Evolutionary conservation across 352 stramenopile genomes (phyloP).

Genomic region (Globisporangium echinulatum): DNA sequence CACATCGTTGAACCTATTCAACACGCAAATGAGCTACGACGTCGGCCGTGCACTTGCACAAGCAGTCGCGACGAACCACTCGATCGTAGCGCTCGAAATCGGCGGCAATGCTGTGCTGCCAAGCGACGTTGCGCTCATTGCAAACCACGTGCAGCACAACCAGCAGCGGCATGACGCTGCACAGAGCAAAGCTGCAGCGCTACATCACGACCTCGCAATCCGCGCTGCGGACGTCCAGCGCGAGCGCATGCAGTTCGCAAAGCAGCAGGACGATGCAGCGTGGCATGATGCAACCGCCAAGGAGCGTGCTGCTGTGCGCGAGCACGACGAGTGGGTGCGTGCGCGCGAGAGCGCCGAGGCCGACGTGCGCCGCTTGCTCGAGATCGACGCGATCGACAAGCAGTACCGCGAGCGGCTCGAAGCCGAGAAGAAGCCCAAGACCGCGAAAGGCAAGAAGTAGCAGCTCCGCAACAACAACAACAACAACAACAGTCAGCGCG

Average conservation of each 20-base stretch:
- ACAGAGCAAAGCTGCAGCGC: constrained; percentile 18
- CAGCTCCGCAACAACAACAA: no score
- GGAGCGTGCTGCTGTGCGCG: constrained; percentile 32
- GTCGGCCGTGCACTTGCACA: constrained; percentile 33
- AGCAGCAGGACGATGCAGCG: constrained; percentile 29
- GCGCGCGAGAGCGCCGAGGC: constrained; percentile 30
- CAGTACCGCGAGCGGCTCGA: constrained; percentile 37
- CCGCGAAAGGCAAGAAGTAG: constrained; percentile 40
- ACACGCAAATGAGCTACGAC: constrained; percentile 47
- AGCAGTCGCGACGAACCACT: constrained; percentile 40
- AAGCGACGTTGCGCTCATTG: constrained; percentile 38
- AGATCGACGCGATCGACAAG: constrained; percentile 55
- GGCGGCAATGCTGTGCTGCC: constrained; percentile 38
- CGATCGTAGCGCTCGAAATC: constrained; percentile 45
- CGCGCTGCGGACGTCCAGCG: constrained; percentile 21
- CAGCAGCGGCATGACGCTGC: constrained; percentile 21
- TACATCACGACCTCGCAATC: constrained; percentile 22
- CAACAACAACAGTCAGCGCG: no score
- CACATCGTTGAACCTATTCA: constrained; percentile 51
- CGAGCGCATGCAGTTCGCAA: constrained; percentile 28
- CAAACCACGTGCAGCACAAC: constrained; percentile 37
- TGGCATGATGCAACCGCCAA: constrained; percentile 55
- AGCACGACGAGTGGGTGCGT: constrained; percentile 47
- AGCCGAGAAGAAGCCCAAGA: constrained; percentile 38
- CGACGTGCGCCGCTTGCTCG: constrained; percentile 36